Conservation (phyloP, 2,329 filamentous ascomycete genomes). For the Epichloe coenophiala region DNA sequence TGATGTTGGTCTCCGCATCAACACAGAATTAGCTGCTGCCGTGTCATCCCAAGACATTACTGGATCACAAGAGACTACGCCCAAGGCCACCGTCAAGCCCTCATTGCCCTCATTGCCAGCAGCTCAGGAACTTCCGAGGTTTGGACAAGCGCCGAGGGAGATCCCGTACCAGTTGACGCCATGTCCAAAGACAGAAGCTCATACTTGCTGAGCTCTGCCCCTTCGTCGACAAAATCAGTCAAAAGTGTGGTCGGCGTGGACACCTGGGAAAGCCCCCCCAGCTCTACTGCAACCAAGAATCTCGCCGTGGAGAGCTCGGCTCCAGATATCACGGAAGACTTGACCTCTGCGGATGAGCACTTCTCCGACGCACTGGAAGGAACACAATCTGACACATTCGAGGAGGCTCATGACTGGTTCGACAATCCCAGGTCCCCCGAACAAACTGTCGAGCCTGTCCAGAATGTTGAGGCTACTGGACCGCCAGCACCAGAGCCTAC, state of each 20-base stretch:
- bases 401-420: slow-evolving; percentile 7
- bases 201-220: slow-evolving; percentile 26
- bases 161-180: slow-evolving; percentile 26
- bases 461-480: slow-evolving; percentile 5
- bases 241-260: slow-evolving; percentile 13
- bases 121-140: slow-evolving; percentile 2
- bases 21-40: slow-evolving; percentile 22
- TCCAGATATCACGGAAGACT: slow-evolving; percentile 15
- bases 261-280: slow-evolving; percentile 11
- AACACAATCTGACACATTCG: slow-evolving; percentile 11
- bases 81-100: slow-evolving; percentile 40
- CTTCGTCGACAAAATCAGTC: slow-evolving; percentile 18
- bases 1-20: slow-evolving; percentile 23
- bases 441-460: slow-evolving; percentile 1
- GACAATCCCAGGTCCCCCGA: slow-evolving; percentile 2
- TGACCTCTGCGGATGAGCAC: slow-evolving; percentile 22
- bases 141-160: slow-evolving; percentile 14
- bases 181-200: slow-evolving; percentile 30
- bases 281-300: slow-evolving; percentile 14
- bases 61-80: slow-evolving; percentile 54
- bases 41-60: slow-evolving; percentile 31
- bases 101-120: slow-evolving; percentile 14
- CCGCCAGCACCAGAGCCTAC: slow-evolving; percentile 1
- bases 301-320: slow-evolving; percentile 6
- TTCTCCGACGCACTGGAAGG: slow-evolving; percentile 22